A percentile compares a stretch with the other conserved stretches of the same genome.
These are phyloP conservation scores for Fusarium pseudonygamai DNA, from an alignment of 2,329 filamentous ascomycete genomes.

Conservation along the genomic window DNA sequence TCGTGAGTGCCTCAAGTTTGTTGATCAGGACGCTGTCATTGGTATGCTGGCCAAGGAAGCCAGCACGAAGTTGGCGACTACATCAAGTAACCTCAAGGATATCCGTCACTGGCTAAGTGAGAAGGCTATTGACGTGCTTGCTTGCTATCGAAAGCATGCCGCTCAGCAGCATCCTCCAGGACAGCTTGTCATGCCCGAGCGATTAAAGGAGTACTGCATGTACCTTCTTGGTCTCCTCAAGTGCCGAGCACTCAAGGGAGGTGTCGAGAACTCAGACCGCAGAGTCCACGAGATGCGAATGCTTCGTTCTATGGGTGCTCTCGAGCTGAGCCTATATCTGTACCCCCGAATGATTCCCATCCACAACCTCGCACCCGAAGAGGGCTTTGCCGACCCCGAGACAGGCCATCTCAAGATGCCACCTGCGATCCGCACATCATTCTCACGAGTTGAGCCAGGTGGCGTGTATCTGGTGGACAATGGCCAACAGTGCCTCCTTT, in stretches of 20 bases:
- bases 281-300: constrained; percentile 91
- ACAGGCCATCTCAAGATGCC: constrained; percentile 90
- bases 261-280: constrained; percentile 88
- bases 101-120: constrained; percentile 85
- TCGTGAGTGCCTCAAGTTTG: constrained; percentile 86
- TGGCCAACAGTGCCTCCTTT: constrained; percentile 89
- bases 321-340: constrained; percentile 89
- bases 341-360: constrained; percentile 94
- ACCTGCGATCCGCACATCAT: constrained; percentile 81
- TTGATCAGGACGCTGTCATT: constrained; percentile 95
- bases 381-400: constrained; percentile 89
- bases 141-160: constrained; percentile 92
- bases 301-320: constrained; percentile 85
- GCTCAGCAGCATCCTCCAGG: constrained; percentile 86
- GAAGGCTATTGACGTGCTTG: constrained; percentile 91
- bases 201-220: constrained; percentile 96
- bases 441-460: constrained; percentile 88
- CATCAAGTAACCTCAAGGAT: constrained; percentile 81
- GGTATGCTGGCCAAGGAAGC: constrained; percentile 93
- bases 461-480: constrained; percentile 96
- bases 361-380: constrained; percentile 86
- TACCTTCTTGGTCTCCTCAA: constrained; percentile 92
- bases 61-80: constrained; percentile 79
- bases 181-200: constrained; percentile 93
- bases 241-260: constrained; percentile 91